phyloP scores from a whole-genome alignment of 2,329 filamentous ascomycete species.

The Aspergillus sp. region DNA sequence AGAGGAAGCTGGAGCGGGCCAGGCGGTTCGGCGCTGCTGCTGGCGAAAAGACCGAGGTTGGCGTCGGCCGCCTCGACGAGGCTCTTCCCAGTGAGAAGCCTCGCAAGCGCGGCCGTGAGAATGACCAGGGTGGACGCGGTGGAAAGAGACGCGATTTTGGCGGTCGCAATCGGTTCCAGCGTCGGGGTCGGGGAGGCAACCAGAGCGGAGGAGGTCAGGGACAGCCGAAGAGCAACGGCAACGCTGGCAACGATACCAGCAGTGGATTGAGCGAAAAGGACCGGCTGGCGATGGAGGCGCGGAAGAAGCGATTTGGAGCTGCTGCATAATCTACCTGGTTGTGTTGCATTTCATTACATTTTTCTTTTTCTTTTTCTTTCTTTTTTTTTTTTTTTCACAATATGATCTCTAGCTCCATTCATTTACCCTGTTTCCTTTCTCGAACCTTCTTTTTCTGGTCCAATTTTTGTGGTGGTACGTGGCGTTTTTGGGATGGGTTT shows the following conservation, averaged over 20 bases:
- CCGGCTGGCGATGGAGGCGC: constrained; percentile 42
- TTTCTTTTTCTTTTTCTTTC: constrained; percentile 1
- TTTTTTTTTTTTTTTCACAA: constrained; percentile 1
- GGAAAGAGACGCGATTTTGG: constrained; percentile 41
- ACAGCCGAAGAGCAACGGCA: constrained; percentile 12
- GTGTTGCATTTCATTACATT: constrained; percentile 3
- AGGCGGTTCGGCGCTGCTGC: constrained; percentile 44
- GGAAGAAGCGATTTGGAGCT: constrained; percentile 47
- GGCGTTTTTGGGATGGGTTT: background rate
- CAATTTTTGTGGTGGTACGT: background rate
- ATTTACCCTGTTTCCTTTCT: background rate
- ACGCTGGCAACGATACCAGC: constrained; percentile 15
- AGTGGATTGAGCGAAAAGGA: constrained; percentile 40
- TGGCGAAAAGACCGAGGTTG: constrained; percentile 18
- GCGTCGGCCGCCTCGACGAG: constrained; percentile 44
- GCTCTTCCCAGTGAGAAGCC: constrained; percentile 42
- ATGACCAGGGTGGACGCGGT: constrained; percentile 37
- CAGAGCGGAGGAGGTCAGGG: constrained; percentile 19
- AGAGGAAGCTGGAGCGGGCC: constrained; percentile 45
- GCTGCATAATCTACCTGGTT: constrained; percentile 20
- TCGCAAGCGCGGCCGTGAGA: constrained; percentile 39
- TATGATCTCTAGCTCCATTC: background rate
- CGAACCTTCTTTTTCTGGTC: no score
- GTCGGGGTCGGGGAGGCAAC: constrained; percentile 7
- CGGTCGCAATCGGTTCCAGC: constrained; percentile 26